phyloP scores from a whole-genome alignment of 257 asterid species.

The Agastache rugosa region DNA sequence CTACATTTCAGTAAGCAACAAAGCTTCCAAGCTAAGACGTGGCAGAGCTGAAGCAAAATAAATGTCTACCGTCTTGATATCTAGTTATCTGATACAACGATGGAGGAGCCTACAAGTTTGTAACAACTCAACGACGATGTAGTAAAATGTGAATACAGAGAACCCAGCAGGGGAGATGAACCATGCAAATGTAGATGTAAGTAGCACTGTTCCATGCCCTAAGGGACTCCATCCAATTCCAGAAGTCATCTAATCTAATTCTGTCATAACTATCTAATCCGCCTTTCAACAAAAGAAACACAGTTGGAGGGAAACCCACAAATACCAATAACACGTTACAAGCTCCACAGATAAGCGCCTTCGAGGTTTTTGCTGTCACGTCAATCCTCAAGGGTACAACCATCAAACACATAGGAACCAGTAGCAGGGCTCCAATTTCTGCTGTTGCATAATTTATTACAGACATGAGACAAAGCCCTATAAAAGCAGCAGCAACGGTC shows the following conservation, averaged over 20 bases:
- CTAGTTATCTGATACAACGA: constrained; percentile 36
- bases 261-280: constrained; percentile 56
- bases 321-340: constrained; percentile 52
- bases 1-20: neutral
- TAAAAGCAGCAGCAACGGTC: constrained; percentile 73
- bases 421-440: constrained; percentile 80
- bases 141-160: constrained; percentile 64
- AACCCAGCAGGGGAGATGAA: constrained; percentile 97
- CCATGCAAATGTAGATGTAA: constrained; percentile 72
- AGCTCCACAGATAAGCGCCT: constrained; percentile 46
- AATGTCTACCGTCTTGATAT: constrained; percentile 9
- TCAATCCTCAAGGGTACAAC: constrained; percentile 62
- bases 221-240: constrained; percentile 85
- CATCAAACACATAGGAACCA: constrained; percentile 87
- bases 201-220: constrained; percentile 98
- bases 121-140: constrained; percentile 49
- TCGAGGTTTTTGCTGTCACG: constrained; percentile 36
- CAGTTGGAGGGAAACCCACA: constrained; percentile 67
- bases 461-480: constrained; percentile 94
- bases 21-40: constrained; percentile 2
- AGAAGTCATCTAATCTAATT: constrained; percentile 65
- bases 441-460: constrained; percentile 93
- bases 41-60: constrained; percentile 19
- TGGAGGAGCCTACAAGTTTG: constrained; percentile 8
- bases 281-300: constrained; percentile 59